These are phyloP conservation scores for Colletotrichum horii DNA, from an alignment of 2,329 filamentous ascomycete genomes.

Conservation along the genomic window DNA sequence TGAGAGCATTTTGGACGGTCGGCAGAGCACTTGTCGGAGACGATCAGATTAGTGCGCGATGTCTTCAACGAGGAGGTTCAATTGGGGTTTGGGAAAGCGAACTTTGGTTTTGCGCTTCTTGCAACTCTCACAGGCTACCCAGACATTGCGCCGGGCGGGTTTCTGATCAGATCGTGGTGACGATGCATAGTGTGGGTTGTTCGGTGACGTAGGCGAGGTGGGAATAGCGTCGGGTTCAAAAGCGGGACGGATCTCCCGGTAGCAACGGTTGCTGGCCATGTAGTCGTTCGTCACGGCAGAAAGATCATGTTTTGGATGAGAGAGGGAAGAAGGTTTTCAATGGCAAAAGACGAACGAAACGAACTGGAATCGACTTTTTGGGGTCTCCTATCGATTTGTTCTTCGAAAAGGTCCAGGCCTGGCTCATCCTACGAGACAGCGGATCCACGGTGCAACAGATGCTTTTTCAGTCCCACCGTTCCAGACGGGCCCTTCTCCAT, in stretches of 20 bases:
- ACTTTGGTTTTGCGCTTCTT: conserved; percentile 7
- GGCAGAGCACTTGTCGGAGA: conserved; percentile 41
- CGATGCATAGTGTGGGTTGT: background rate
- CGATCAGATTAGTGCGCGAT: background rate
- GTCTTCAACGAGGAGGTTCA: background rate
- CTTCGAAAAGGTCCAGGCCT: background rate
- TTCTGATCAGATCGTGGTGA: background rate
- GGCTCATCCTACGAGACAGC: background rate
- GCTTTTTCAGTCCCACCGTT: background rate
- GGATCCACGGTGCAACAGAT: background rate
- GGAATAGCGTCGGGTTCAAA: background rate
- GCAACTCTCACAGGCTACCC: conserved; percentile 2
- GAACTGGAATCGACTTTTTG: background rate
- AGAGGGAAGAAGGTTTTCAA: background rate
- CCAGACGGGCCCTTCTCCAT: background rate
- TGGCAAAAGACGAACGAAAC: background rate
- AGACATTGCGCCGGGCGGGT: background rate
- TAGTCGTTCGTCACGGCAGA: background rate
- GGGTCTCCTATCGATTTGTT: background rate
- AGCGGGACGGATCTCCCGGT: conserved; percentile 4
- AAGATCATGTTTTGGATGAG: background rate
- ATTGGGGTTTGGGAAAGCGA: background rate
- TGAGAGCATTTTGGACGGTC: conserved; percentile 42
- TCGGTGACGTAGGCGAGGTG: background rate
- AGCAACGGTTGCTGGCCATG: background rate